Base-by-base conservation (phyloP, 106 monocot species). In the Gastrodia elata region DNA sequence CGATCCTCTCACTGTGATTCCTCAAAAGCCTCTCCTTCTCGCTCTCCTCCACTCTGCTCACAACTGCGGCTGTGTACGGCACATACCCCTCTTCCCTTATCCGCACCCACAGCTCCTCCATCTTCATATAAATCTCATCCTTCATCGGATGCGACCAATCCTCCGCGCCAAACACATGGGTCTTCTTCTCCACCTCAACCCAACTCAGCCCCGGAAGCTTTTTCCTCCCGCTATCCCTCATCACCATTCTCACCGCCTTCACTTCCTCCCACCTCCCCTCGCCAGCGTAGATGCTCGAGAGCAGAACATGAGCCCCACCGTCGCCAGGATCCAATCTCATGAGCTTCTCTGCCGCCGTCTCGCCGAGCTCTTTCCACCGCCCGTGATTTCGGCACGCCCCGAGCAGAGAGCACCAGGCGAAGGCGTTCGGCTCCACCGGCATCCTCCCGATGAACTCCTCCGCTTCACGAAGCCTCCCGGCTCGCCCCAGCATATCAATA, bases 1-100 rank as follows among this genome's bases (percentile, higher is more conserved):
- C 88, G 26, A 92, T 78, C 68, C 88, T 92, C 82, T 92, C 84
- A 37, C 84, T 89, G 40, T 93, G 89, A 34, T 83, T 58, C 18
- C 75, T 68, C 69, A 91, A 72, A 46, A 86, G 8, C 48, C 80
- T 83, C 79, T 84, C 86, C 78, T 85, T 91, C 52, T 40, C 61
- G 3, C 80, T 71, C 35, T 86, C 88, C 16, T 87, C 83, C 34
- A 87, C 65, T 52, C 81, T 86, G 8, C 71, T 80, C 8, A 74
- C 34, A 38, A 82, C 77, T 0, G 68, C 48, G 35, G 22, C 48
- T 15, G 83, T 87, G 8, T 72, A 39, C 10, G 89, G 84, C 65
- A 89, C 80, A 39, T 92, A 83, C 15, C 92, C 92, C 65, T 76
- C 87, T 65, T 73, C 78, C 46, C 68, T 85, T 27, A 85, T 84